Base-by-base conservation (phyloP, 148 eudicot species). In the Rhododendron griersonianum region DNA sequence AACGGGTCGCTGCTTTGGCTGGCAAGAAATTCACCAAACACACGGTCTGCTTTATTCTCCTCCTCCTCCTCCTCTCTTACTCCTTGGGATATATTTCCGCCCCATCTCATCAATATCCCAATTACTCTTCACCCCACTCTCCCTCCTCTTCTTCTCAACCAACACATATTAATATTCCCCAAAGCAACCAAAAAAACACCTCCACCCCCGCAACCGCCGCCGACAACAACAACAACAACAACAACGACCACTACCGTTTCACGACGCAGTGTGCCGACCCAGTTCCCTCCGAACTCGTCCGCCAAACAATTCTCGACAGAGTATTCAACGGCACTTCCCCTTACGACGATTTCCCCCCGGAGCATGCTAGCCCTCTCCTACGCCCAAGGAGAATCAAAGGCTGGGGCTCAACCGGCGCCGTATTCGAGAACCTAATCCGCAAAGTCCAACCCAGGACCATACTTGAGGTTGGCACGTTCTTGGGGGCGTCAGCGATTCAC, bases 401-500 rank as follows among this genome's bases (percentile, higher is more conserved):
- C 3, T 93, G 96, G 98, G 98, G 96, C 21, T 95, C 98, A 23
- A 82, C 89, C 83, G 94, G 94, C 14, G 84, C 93, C 61, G 96
- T 95, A 11, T 95, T 95, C 81, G 89, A 91, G 75, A 91, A 89
- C 87, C 89, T 95, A 0, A 92, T 95, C 11, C 85, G 41, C 5
- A 87, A 89, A 82, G 90, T 89, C 81, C 84, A 81, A 0, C 98
- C 98, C 48, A 83, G 81, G 25, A 90, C 80, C 28, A 95, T 95
- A 30, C 87, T 95, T 41, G 98, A 95, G 51, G 88, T 95, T 3
- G 98, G 98, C 44, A 91, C 96, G 21, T 93, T 95, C 83, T 74
- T 95, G 21, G 98, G 98, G 23, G 98, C 96, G n/a, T 95, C 98
- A 11, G 94, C 98, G 6, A 91, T 87, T 1, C 96, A 95, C 87